Evolutionary conservation across 164 flowering plant genomes (phyloP), one percentile per base, ranked within the genome.

Genomic region (Umbellularia californica): DNA sequence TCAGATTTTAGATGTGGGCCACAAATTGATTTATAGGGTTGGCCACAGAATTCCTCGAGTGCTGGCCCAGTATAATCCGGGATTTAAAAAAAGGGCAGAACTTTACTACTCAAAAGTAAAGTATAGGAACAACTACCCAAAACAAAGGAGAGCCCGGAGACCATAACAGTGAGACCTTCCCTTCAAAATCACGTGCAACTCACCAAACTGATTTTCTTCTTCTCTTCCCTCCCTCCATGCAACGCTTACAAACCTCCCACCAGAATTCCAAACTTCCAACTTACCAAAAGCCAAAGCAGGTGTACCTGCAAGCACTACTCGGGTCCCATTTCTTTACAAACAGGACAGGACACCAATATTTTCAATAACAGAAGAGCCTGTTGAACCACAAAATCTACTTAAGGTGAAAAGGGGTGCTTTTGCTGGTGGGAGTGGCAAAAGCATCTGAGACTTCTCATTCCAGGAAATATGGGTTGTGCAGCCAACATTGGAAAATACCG

Each of bases 401-500:
- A 3, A 55, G 60, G 60, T 5, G 5, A 17, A 55, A 20, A 55
- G n/a, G n/a, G 60, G 60, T 55, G n/a, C 20, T 17, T 5, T 55
- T 20, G 47, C 47, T 41, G 47, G 47, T 41, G 20, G 60, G n/a
- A 5, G 60, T 55, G 20, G 60, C 19, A 55, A 55, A 55, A 20
- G 60, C 60, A 17, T 55, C 60, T 55, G 0, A 1, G 47, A 20
- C n/a, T 55, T 17, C n/a, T 55, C 60, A 14, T 2, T 55, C 20
- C 5, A 55, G n/a, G 60, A 20, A 27, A 15, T 47, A 91, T 91
- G 96, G 91, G 92, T 33, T 75, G 55, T 73, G 78, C 77, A 14
- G 77, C 69, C 52, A 83, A 50, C 19, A 77, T 89, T 30, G 95
- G 93, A 17, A 90, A 86, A 75, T 90, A 90, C 77, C 84, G 82